A percentile compares a stretch with the other conserved stretches of the same genome.
Conservation (phyloP, 2,329 filamentous ascomycete species). For the Penicillium concentricum region DNA sequence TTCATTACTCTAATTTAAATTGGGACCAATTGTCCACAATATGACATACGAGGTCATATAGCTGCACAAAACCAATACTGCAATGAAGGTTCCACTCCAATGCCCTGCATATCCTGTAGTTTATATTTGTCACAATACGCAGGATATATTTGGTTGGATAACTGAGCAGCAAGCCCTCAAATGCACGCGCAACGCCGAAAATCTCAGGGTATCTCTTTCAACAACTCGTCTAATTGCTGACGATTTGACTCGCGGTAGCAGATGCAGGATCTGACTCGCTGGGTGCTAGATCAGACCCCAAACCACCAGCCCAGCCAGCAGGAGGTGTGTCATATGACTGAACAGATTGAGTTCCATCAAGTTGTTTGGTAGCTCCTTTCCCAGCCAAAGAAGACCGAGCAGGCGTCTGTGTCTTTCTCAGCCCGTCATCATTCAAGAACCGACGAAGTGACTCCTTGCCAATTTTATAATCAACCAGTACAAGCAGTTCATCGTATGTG, state of each 20-base stretch:
- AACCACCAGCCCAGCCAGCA: not conserved
- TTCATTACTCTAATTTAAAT: not conserved
- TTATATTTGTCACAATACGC: not conserved
- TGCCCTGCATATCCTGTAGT: not conserved
- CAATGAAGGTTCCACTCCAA: not conserved
- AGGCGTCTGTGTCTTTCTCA: not conserved
- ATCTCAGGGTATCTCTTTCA: not conserved
- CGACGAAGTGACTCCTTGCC: slow-evolving; percentile 1
- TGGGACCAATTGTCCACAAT: not conserved
- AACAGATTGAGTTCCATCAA: not conserved
- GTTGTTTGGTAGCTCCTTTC: not conserved
- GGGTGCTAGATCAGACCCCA: not conserved
- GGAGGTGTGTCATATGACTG: not conserved
- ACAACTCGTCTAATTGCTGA: not conserved
- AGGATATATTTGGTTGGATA: not conserved
- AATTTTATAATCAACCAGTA: slow-evolving; percentile 1
- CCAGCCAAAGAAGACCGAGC: not conserved
- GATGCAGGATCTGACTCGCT: not conserved
- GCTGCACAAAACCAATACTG: not conserved
- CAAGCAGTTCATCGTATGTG: not conserved
- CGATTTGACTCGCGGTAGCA: not conserved
- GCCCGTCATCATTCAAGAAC: not conserved
- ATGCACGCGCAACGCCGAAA: not conserved
- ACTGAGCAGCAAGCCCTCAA: not conserved
- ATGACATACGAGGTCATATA: not conserved